Evolutionary conservation across 768 basidiomycete species (phyloP).

Genomic region (Daedaleopsis sinensis): DNA sequence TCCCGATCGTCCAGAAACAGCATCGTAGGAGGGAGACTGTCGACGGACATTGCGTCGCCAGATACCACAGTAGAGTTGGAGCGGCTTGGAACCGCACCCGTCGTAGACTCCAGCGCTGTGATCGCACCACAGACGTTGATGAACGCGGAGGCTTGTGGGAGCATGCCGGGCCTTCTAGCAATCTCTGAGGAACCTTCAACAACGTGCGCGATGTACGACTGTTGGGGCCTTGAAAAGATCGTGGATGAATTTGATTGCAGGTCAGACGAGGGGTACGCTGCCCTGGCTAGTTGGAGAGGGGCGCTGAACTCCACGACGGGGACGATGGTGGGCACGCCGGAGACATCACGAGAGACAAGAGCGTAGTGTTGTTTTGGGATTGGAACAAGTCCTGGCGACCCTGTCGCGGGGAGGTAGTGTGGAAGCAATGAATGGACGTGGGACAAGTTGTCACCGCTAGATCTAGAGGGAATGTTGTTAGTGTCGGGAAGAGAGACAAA

Average conservation of each 20-base stretch:
- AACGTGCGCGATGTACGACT: neutral
- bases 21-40: neutral
- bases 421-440: slow-evolving; percentile 16
- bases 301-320: slow-evolving; percentile 9
- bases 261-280: slow-evolving; percentile 3
- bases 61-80: neutral
- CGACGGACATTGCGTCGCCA: neutral
- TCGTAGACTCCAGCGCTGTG: neutral
- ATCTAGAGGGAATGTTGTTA: slow-evolving; percentile 1
- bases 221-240: neutral
- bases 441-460: neutral
- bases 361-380: slow-evolving; percentile 3
- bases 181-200: neutral
- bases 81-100: too few species aligned
- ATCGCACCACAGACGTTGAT: neutral
- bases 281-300: slow-evolving; percentile 7
- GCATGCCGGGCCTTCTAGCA: neutral
- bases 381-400: slow-evolving; percentile 12
- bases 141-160: neutral
- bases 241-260: slow-evolving; percentile 11
- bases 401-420: slow-evolving; percentile 20
- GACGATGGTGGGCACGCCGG: neutral
- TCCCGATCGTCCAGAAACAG: neutral
- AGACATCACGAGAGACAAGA: neutral
- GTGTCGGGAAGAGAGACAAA: slow-evolving; percentile 17